Conservation (phyloP, 495 filamentous ascomycete species). For the Podospora anserina region DNA sequence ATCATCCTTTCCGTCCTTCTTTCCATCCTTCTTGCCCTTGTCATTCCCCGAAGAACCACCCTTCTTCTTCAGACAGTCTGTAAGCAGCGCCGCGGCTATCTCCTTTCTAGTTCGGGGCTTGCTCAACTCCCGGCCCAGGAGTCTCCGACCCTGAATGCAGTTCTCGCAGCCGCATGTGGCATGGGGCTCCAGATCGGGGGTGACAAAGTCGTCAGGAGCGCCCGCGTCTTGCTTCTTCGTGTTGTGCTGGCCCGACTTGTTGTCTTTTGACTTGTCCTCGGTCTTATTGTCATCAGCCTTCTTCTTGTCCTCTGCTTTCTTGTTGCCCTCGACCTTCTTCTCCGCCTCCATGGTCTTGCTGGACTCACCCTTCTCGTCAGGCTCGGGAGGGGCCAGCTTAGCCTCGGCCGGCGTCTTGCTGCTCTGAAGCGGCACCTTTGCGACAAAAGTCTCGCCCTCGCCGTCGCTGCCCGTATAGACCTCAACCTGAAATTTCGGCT, state of each 20-base stretch:
- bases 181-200: neutral
- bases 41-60: neutral
- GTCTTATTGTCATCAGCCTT: neutral
- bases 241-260: conserved; percentile 9
- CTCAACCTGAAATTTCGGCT: neutral
- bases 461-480: neutral
- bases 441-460: neutral
- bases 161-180: neutral
- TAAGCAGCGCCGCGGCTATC: neutral
- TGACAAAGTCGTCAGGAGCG: neutral
- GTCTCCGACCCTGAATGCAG: neutral
- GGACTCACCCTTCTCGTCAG: neutral
- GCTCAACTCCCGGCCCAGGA: neutral
- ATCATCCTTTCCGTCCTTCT: neutral
- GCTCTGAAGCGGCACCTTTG: conserved; percentile 1
- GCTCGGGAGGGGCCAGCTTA: neutral
- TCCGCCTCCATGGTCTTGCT: neutral
- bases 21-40: neutral
- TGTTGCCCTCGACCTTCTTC: neutral
- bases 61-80: neutral
- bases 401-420: neutral
- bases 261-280: conserved; percentile 15
- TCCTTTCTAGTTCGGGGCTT: neutral
- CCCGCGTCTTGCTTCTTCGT: conserved; percentile 11
- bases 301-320: neutral